phyloP scores from a whole-genome alignment of 495 filamentous ascomycete species.

The Penicillium goetzii region DNA sequence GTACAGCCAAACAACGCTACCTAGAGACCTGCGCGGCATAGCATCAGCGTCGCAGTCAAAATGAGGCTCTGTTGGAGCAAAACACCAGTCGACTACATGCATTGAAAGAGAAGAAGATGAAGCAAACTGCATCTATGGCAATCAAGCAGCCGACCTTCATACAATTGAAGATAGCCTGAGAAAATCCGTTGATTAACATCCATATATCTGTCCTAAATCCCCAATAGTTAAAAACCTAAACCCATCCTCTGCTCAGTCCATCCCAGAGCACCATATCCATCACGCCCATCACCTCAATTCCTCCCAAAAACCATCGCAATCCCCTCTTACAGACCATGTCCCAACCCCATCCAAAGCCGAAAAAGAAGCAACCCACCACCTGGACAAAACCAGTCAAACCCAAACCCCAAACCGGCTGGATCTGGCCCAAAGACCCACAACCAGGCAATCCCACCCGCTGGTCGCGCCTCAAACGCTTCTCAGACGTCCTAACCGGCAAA shows the following conservation, averaged over 20 bases:
- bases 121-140: not conserved
- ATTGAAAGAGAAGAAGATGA: not conserved
- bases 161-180: not conserved
- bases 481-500: conserved; percentile 42
- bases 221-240: not conserved
- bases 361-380: conserved; percentile 6
- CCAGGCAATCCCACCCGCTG: conserved; percentile 40
- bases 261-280: not conserved
- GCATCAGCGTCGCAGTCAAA: not conserved
- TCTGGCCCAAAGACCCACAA: conserved; percentile 48
- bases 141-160: not conserved
- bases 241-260: not conserved
- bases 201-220: not conserved
- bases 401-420: conserved; percentile 29
- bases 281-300: not conserved
- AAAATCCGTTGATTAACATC: not conserved
- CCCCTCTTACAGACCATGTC: not conserved
- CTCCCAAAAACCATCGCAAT: not conserved
- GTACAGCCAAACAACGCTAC: not conserved
- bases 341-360: not conserved
- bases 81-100: not conserved
- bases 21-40: not conserved
- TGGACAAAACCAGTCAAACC: conserved; percentile 14
- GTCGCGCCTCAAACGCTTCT: conserved; percentile 40
- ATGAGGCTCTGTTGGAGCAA: not conserved